Evolutionary conservation across 106 monocot genomes (phyloP), one percentile per base, ranked within the genome.

Genomic region (Triglochin maritima): DNA sequence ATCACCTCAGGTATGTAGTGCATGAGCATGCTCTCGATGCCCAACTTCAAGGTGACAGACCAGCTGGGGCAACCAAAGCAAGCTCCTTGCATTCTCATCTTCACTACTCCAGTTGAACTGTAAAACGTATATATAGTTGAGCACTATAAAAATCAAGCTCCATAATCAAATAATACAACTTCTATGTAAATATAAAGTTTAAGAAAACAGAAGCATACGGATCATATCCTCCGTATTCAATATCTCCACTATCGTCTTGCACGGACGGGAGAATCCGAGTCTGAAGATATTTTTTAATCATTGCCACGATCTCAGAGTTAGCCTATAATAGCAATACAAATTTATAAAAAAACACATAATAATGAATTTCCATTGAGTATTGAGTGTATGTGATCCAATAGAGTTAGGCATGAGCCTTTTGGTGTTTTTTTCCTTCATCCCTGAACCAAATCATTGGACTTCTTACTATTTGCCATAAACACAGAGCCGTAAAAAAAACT

Each of bases 11-110:
- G 88, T 16, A 91, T 81, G 80, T 98, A 98, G 76, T 98, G 98
- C 88, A 91, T 86, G 46, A 98, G 91, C 88, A 98, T 98, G 58
- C 92, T 98, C 73, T 98, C 98, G 17, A 98, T 98, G 59, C 91
- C 92, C 17, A 88, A 92, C 82, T 98, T 98, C 77, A 98, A 72
- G 14, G 98, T 98, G 29, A 98, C 98, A 48, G 91, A 86, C 9
- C 91, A 91, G 71, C 96, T 91, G 7, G 96, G 96, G 69, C 96
- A 98, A 45, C 96, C 96, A 43, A 90, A 91, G 56, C 96, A 98
- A 49, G 98, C 98, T 60, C 98, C 98, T 81, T 98, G 98, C 98
- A 98, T 89, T 72, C 61, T 84, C 62, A 92, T 67, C 79, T 89
- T 98, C 29, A 98, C 98, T 57, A 92, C 77, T 62, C 98, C 98